These are phyloP conservation scores for Rhodomyrtus tomentosa DNA, from an alignment of 345 rosid species.

Conservation along the genomic window DNA sequence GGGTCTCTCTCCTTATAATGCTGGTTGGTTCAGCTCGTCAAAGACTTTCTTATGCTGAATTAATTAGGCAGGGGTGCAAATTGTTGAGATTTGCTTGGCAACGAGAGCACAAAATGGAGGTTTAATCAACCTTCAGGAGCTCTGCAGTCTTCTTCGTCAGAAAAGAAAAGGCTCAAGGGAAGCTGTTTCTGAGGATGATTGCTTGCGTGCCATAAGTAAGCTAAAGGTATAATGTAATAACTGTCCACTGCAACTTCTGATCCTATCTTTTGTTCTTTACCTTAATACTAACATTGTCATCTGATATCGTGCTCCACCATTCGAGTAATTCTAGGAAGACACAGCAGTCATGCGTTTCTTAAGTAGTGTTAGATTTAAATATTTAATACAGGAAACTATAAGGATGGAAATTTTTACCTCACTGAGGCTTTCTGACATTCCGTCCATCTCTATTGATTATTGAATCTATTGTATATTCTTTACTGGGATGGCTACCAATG, in stretches of 20 bases:
- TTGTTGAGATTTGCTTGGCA: constrained; percentile 86
- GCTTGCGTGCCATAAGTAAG: constrained; percentile 92
- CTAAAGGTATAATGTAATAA: constrained; percentile 41
- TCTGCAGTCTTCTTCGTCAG: constrained; percentile 61
- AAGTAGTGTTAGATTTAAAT: neutral
- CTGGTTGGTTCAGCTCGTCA: neutral
- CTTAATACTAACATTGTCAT: neutral
- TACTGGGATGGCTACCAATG: neutral
- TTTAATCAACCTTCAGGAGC: constrained; percentile 73
- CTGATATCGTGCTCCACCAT: neutral
- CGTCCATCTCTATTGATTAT: neutral
- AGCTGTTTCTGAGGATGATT: constrained; percentile 86
- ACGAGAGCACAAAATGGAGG: constrained; percentile 90
- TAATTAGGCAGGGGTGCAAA: constrained; percentile 75
- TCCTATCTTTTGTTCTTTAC: neutral
- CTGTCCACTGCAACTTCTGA: neutral
- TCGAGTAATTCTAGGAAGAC: neutral
- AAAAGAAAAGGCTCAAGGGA: constrained; percentile 66
- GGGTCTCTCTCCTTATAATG: neutral
- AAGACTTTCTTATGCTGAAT: neutral
- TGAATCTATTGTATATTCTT: neutral
- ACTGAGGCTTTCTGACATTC: neutral
- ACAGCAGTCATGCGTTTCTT: neutral
- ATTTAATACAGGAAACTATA: neutral
- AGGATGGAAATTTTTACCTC: neutral